Percentiles rank a stretch among this genome's conserved stretches.
Evolutionary conservation across 164 flowering plant species (phyloP).

Genomic region (Kalanchoe fedtschenkoi): DNA sequence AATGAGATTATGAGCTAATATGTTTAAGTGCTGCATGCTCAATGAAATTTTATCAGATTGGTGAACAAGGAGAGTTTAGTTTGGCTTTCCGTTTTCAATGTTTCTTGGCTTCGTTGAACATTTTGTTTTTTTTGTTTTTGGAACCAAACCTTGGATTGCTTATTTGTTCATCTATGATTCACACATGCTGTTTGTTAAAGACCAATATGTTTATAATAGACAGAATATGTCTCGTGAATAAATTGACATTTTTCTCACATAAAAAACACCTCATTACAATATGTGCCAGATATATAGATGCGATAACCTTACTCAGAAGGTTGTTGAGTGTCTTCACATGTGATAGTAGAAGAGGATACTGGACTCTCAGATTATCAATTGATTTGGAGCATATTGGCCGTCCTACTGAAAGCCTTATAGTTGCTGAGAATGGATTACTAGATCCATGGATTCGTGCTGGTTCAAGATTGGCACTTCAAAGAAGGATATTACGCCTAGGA

Average conservation of each 20-base stretch:
- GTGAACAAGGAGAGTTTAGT: too few species aligned
- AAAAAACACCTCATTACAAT: neutral
- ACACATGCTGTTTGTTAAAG: neutral
- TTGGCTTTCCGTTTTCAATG: too few species aligned
- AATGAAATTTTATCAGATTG: too few species aligned
- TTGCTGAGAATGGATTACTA: slow-evolving; percentile 70
- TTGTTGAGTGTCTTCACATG: slow-evolving; percentile 30
- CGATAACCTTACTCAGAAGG: slow-evolving; percentile 47
- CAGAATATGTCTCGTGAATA: neutral
- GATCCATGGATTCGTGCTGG: slow-evolving; percentile 97
- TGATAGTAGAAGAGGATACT: slow-evolving; percentile 84
- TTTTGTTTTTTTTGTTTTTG: too few species aligned
- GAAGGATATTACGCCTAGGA: slow-evolving; percentile 72
- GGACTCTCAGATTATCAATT: slow-evolving; percentile 77
- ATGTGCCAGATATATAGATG: slow-evolving; percentile 57
- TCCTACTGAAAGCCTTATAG: slow-evolving; percentile 61
- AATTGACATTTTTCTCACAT: neutral
- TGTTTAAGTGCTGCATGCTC: neutral
- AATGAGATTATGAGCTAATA: too few species aligned
- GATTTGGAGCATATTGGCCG: slow-evolving; percentile 75
- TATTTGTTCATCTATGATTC: neutral
- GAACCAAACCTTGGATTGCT: too few species aligned
- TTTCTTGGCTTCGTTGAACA: too few species aligned
- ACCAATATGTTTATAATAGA: neutral
- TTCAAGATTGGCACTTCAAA: slow-evolving; percentile 75